Base-by-base conservation (phyloP, 176 grass and related monocot species). In the Lolium multiflorum region DNA sequence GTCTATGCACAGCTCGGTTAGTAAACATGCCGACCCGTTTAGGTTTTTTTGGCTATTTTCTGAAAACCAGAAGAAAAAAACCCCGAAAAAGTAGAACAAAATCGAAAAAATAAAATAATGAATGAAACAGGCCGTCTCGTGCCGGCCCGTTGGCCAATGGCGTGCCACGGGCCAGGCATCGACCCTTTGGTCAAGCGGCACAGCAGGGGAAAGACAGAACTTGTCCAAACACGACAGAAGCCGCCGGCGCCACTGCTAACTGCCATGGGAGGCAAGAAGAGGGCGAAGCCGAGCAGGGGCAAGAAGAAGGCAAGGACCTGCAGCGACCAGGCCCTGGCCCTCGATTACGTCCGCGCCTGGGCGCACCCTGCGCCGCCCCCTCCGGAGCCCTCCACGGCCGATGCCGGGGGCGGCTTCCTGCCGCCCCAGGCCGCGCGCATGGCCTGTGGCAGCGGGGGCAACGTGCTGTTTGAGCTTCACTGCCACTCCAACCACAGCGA, bases 401-500 rank as follows among this genome's bases (percentile, higher is more conserved):
- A 10, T 35, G 80, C 88, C 9, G 72, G 35, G 21, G 84, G 87
- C 52, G 90, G 86, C 28, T 98, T 98, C 92, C 83, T 92, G 87
- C 93, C 96, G 47, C 9, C 39, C 11, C 50, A 60, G 51, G 43
- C 61, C 21, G 26, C 68, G 38, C 88, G 71, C 52, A n/a, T 70
- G 68, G 71, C 80, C 50, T 88, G 26, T 7, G 54, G 54, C 77
- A 9, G 85, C 84, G 24, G 76, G 6, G 76, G 84, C 39, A 87
- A 67, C 44, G 75, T 96, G 63, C 65, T 92, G 21, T 96, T 99
- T 59, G 97, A 99, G 48, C 77, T 99, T 56, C 97, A 99, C 87
- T 96, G 88, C 10, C 97, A 99, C 87, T 92, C 97, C 56, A 94
- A 91, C 43, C 89, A 89, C 41, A 99, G 97, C 88, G 94, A 99